Conservation (phyloP, 1,284 basidiomycete species). For the Waitea zeae region DNA sequence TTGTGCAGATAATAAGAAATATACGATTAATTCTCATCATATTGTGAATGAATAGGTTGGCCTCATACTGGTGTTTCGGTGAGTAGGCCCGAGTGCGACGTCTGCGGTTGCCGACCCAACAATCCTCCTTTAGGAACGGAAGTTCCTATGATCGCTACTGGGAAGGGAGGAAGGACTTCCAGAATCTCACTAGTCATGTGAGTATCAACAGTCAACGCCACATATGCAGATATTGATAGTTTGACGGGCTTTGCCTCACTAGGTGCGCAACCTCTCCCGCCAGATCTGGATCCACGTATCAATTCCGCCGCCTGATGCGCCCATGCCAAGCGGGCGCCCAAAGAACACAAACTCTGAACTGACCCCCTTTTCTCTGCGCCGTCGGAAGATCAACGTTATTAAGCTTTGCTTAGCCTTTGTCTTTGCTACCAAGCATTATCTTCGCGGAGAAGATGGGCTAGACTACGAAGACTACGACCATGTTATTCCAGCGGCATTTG, state of each 20-base stretch:
- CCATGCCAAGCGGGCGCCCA: no score
- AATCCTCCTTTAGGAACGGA: conserved; percentile 14
- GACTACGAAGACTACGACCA: conserved; percentile 47
- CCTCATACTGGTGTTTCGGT: conserved; percentile 66
- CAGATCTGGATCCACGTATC: conserved; percentile 70
- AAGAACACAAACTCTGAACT: conserved; percentile 23
- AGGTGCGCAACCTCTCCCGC: conserved; percentile 44
- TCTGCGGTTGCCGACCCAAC: neutral
- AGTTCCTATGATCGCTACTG: conserved; percentile 71
- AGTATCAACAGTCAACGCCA: conserved; percentile 16
- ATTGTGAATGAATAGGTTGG: no score
- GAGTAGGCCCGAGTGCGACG: conserved; percentile 8
- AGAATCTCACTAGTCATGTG: conserved; percentile 39
- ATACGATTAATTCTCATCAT: no score
- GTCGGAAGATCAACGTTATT: conserved; percentile 55
- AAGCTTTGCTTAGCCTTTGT: conserved; percentile 53
- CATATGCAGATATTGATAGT: conserved; percentile 4
- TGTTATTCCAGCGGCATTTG: conserved; percentile 44
- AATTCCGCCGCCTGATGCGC: conserved; percentile 35
- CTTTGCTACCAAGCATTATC: conserved; percentile 59
- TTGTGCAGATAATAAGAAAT: no score
- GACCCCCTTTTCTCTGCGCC: conserved; percentile 38
- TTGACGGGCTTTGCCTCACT: no score
- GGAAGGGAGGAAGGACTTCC: conserved; percentile 78
- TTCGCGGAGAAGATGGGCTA: conserved; percentile 59